A percentile compares a stretch with the other conserved stretches of the same genome.
Conservation (phyloP, 345 rosid genomes). For the Psidium friedrichsthalianum region DNA sequence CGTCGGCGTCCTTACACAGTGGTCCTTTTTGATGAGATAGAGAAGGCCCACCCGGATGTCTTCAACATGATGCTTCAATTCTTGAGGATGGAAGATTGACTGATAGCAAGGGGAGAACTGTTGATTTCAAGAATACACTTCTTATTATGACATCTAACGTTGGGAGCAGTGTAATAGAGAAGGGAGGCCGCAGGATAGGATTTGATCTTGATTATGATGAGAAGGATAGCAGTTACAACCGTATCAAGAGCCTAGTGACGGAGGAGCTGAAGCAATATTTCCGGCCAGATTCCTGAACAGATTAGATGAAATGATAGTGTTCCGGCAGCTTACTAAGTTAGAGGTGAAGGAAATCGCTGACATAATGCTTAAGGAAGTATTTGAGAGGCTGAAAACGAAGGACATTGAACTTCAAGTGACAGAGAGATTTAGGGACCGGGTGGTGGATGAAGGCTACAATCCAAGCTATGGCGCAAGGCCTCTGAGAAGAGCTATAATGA, state of each 20-base stretch:
- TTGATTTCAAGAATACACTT: constrained; percentile 95
- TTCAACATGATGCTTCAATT: constrained; percentile 99
- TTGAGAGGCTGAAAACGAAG: constrained; percentile 53
- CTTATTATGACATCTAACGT: constrained; percentile 96
- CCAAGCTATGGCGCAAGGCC: constrained; percentile 99
- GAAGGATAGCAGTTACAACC: constrained; percentile 86
- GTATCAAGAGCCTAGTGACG: constrained; percentile 85
- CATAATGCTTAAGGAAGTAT: constrained; percentile 91
- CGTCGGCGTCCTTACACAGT: constrained; percentile 91
- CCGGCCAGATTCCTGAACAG: constrained; percentile 92
- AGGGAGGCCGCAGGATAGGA: constrained; percentile 84
- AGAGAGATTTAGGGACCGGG: constrained; percentile 78
- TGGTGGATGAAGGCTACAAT: constrained; percentile 91
- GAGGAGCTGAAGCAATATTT: constrained; percentile 90
- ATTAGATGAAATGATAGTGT: constrained; percentile 94
- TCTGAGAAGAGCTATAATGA: constrained; percentile 88
- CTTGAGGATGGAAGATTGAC: constrained; percentile 96
- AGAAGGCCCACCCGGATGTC: constrained; percentile 97
- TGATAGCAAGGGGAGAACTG: constrained; percentile 97
- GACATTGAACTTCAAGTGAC: constrained; percentile 96
- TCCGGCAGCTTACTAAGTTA: constrained; percentile 78
- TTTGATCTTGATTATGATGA: constrained; percentile 87
- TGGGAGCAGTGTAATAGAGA: constrained; percentile 94
- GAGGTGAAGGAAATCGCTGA: constrained; percentile 94
- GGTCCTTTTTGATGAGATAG: constrained; percentile 91